Base-by-base conservation (phyloP, 2,329 filamentous ascomycete species). In the Scedosporium dehoogii region DNA sequence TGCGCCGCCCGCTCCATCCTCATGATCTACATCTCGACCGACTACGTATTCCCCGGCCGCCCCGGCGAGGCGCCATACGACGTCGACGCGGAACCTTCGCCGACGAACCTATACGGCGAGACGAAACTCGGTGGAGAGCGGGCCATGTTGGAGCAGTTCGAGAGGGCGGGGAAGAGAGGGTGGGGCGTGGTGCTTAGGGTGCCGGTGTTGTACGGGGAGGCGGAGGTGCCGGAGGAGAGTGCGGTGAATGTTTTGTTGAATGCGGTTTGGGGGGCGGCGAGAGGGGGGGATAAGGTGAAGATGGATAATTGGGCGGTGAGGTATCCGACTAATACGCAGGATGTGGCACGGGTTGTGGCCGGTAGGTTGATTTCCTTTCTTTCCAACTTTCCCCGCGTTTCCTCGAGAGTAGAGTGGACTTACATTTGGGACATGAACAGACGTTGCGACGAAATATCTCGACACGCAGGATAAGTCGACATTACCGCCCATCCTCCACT, bases 261-360 rank as follows among this genome's bases (percentile, higher is more conserved):
- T 61, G 78, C 82, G 0, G 81, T 96, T 6, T 88, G 85, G 84
- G 90, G 89, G 72, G 82, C 86, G 0, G 89, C 92, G 71, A 82
- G 86, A 59, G 76, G 79, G 44, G 82, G 79, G 4, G 79, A 79
- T 1, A 81, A 81, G 63, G 79, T 92, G 48, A 86, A 84, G 70
- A 92, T 96, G 86, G 92, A 96, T 70, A 87, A 96, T 72, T 96
- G 91, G 86, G 87, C 90, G 1, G 76, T 89, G 59, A 83, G 92
- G 29, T 96, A 91, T 75, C 92, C 92, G 7, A 96, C 92, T 6
- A 94, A 94, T 71, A 96, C 91, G 0, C 88, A 91, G 71, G 92
- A 96, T 70, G 87, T 96, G 18, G 91, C 82, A 18, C 81, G 92
- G 46, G 89, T 96, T 56, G 89, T 86, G 68, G 81, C 85, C 65